Conservation (phyloP, 768 basidiomycete species). For the Coprinopsis strossmayeri region DNA sequence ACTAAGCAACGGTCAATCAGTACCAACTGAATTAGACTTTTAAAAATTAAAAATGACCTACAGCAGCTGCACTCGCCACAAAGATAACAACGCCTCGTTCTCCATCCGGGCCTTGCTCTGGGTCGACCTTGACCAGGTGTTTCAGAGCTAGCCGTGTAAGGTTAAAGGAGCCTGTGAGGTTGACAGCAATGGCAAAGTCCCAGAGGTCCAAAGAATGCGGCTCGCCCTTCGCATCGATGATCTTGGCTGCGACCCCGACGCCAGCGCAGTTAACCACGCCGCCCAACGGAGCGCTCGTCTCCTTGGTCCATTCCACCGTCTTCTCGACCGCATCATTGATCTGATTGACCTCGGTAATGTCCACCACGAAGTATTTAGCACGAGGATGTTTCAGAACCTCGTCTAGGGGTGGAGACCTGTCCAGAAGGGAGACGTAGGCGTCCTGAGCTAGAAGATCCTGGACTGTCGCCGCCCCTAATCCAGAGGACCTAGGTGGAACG, state of each 20-base stretch:
- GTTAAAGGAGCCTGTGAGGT: slow-evolving; percentile 55
- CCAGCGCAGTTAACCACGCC: slow-evolving; percentile 58
- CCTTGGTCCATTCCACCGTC: slow-evolving; percentile 33
- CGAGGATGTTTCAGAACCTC: slow-evolving; percentile 17
- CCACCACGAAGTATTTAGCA: slow-evolving; percentile 34
- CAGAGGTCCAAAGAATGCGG: slow-evolving; percentile 46
- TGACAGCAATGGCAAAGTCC: slow-evolving; percentile 46
- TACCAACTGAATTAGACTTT: no score
- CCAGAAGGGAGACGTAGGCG: slow-evolving; percentile 47
- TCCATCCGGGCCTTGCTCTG: slow-evolving; percentile 40
- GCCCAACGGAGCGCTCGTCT: slow-evolving; percentile 40
- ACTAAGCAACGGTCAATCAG: slow-evolving; percentile 24
- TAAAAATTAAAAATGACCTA: no score
- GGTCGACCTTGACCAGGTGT: slow-evolving; percentile 39
- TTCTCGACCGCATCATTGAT: slow-evolving; percentile 32
- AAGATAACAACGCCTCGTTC: slow-evolving; percentile 56
- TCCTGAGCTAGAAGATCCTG: slow-evolving; percentile 34
- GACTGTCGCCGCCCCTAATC: slow-evolving; percentile 49
- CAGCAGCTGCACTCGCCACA: slow-evolving; percentile 49
- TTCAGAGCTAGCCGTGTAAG: slow-evolving; percentile 47
- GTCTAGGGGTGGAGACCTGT: slow-evolving; percentile 34
- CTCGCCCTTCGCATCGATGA: slow-evolving; percentile 38
- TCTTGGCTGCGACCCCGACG: slow-evolving; percentile 37
- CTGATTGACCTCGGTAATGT: slow-evolving; percentile 31
- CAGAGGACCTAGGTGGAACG: slow-evolving; percentile 40